Conservation (phyloP, 1,284 basidiomycete genomes). For the Mycena citricolor region DNA sequence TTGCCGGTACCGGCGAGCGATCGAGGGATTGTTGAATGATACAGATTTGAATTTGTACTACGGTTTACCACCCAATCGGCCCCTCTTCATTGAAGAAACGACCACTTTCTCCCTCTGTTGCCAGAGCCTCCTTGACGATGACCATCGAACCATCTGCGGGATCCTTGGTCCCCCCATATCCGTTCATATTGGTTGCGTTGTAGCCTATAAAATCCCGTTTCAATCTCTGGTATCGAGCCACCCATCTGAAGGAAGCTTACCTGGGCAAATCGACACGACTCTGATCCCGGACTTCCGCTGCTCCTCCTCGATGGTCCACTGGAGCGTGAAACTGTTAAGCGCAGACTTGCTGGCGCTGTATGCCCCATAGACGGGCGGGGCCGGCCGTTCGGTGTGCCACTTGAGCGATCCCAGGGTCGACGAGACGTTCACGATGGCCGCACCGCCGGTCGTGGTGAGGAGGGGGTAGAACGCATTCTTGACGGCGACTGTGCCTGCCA, state of each 20-base stretch:
- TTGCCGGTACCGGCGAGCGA: too few relatives aligned
- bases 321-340: slow-evolving; percentile 3
- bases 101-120: neutral
- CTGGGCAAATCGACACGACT: slow-evolving; percentile 4
- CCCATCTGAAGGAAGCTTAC: neutral
- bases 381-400: slow-evolving; percentile 4
- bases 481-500: neutral
- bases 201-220: neutral
- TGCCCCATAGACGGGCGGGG: neutral
- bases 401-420: neutral
- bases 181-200: slow-evolving; percentile 5
- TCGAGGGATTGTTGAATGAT: too few relatives aligned
- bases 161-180: neutral
- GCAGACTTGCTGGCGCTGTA: slow-evolving; percentile 4
- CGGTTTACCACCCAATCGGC: neutral
- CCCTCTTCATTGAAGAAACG: slow-evolving; percentile 1
- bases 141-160: slow-evolving; percentile 1
- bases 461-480: neutral
- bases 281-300: slow-evolving; percentile 1
- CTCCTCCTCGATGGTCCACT: slow-evolving; percentile 6
- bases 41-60: too few relatives aligned
- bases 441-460: neutral
- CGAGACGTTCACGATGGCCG: slow-evolving; percentile 5
- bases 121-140: slow-evolving; percentile 1
- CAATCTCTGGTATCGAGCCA: too few relatives aligned